These are phyloP conservation scores for Chloropicon primus DNA, from an alignment of 139 green algal genomes.

Conservation along the genomic window DNA sequence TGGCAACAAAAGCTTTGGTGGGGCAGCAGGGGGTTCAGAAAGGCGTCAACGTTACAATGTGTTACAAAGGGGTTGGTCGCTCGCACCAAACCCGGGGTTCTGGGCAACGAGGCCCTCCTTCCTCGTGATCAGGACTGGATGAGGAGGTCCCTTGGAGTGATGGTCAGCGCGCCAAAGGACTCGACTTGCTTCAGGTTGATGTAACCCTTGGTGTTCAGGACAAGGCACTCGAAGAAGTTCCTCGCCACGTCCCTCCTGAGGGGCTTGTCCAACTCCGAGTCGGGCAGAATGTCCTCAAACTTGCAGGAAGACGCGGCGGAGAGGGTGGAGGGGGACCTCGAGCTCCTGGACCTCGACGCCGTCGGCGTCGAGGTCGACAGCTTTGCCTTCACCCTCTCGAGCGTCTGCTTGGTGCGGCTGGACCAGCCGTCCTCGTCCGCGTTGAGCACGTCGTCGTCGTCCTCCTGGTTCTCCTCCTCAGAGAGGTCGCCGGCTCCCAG, in stretches of 20 bases:
- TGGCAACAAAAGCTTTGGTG: too few relatives aligned
- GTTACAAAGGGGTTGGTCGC: too few relatives aligned
- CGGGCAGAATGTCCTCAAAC: constrained; percentile 12
- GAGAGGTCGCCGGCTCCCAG: too few relatives aligned
- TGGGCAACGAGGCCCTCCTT: neutral
- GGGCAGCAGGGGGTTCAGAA: too few relatives aligned
- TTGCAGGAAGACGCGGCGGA: neutral
- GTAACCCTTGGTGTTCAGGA: constrained; percentile 35
- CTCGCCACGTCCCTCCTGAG: constrained; percentile 26
- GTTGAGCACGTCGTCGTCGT: neutral
- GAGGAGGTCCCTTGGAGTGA: constrained; percentile 8
- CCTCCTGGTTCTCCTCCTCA: neutral
- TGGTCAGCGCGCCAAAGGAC: constrained; percentile 36
- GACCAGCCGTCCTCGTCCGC: neutral
- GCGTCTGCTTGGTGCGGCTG: neutral
- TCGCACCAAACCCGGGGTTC: neutral
- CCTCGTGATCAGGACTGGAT: neutral
- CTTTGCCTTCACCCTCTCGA: neutral
- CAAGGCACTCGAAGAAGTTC: constrained; percentile 53
- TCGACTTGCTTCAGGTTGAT: constrained; percentile 37
- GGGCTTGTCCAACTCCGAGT: constrained; percentile 19
- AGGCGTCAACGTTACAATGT: too few relatives aligned
- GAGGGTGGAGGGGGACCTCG: neutral
- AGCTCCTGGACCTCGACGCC: too few relatives aligned
- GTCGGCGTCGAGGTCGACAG: neutral